A percentile compares a stretch with the other conserved stretches of the same genome.
These are phyloP conservation scores for Isatis tinctoria DNA, from an alignment of 345 rosid species.

Conservation along the genomic window DNA sequence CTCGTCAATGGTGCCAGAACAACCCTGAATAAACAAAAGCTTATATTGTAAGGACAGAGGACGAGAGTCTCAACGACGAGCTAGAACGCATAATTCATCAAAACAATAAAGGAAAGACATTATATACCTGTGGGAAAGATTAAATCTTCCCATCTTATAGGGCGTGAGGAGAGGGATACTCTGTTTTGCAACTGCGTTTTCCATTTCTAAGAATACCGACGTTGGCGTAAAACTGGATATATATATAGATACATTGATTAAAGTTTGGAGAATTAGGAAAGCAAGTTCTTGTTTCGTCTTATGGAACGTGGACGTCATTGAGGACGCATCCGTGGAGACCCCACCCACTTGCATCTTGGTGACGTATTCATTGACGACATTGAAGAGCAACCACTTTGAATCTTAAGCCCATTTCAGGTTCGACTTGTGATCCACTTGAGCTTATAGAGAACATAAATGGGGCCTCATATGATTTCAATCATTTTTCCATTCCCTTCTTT, in stretches of 20 bases:
- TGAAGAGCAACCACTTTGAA: not conserved
- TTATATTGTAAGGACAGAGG: not conserved
- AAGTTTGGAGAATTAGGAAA: not conserved
- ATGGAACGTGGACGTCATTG: not conserved
- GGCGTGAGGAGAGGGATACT: conserved; percentile 27
- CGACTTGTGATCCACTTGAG: not conserved
- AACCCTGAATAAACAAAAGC: conserved; percentile 28
- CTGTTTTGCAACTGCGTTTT: conserved; percentile 16
- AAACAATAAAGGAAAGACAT: not conserved
- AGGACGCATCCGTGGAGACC: conserved; percentile 10
- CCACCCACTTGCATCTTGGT: not conserved
- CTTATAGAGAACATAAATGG: not conserved
- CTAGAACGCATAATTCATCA: no score
- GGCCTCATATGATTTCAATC: not conserved
- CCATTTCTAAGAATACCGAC: not conserved
- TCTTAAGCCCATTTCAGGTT: not conserved
- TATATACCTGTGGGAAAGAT: conserved; percentile 24
- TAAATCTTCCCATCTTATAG: conserved; percentile 29
- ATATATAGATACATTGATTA: not conserved
- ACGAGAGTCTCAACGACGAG: not conserved
- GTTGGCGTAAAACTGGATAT: not conserved
- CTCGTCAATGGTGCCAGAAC: conserved; percentile 64
- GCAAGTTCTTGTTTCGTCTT: not conserved
- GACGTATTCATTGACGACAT: conserved; percentile 26
- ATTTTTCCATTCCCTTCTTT: no score